A percentile compares a stretch with the other conserved stretches of the same genome.
phyloP scores from a whole-genome alignment of 2,329 filamentous ascomycete genomes.

The Westerdykella aurantiaca region DNA sequence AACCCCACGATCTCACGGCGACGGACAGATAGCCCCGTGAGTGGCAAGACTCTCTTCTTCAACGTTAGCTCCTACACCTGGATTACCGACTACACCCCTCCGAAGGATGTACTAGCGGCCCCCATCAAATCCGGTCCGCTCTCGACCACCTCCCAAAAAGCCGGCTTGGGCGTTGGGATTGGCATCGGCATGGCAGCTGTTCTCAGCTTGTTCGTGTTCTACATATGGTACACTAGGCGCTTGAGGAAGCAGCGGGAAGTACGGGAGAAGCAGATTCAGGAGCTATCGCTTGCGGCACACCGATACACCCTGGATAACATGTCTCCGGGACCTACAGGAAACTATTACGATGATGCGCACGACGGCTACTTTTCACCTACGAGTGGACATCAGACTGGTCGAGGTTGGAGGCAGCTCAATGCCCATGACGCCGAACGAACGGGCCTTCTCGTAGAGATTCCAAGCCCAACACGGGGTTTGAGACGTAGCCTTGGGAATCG shows the following conservation, averaged over 20 bases:
- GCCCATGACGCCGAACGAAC: conserved; percentile 41
- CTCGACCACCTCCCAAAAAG: conserved; percentile 42
- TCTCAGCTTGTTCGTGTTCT: conserved; percentile 39
- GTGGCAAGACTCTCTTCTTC: conserved; percentile 51
- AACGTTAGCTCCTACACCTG: conserved; percentile 58
- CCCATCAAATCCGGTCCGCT: conserved; percentile 28
- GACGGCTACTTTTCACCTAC: conserved; percentile 25
- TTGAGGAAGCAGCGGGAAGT: conserved; percentile 36
- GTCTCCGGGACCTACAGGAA: conserved; percentile 33
- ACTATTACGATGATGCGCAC: conserved; percentile 22
- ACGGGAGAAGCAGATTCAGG: conserved; percentile 52
- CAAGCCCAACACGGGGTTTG: conserved; percentile 45
- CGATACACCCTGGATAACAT: conserved; percentile 39
- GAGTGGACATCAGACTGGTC: conserved; percentile 14
- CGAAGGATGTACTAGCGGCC: conserved; percentile 18
- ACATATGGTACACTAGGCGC: conserved; percentile 44
- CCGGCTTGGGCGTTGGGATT: conserved; percentile 42
- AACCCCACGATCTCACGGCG: conserved; percentile 31
- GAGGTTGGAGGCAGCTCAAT: conserved; percentile 27
- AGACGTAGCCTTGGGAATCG: conserved; percentile 36
- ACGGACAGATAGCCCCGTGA: conserved; percentile 36
- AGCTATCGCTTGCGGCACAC: conserved; percentile 48
- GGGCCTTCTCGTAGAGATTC: conserved; percentile 43
- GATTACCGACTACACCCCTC: conserved; percentile 53
- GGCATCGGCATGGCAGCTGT: conserved; percentile 41